Evolutionary conservation across 805 yeast genomes (phyloP), one percentile per base, ranked within the genome.

Genomic region (Zygoascus tannicola): DNA sequence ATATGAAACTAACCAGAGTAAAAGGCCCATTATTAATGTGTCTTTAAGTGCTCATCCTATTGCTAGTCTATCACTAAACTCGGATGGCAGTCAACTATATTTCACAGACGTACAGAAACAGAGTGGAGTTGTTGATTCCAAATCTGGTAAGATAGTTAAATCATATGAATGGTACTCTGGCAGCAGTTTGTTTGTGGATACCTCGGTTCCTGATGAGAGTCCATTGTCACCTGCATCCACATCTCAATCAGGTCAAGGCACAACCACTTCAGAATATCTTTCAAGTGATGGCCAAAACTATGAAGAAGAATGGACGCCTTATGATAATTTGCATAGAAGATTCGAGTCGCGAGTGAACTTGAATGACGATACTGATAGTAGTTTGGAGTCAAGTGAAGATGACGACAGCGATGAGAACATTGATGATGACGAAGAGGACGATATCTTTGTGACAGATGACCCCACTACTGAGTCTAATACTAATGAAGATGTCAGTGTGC

Each of bases 1-100:
- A 33, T 87, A 87, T 58, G 80, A 81, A 48, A 79, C 94, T 3
- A 33, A 22, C 16, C 19, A 16, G 14, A 35, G 50, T n/a, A 41
- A 43, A 15, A 32, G 50, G 34, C 52, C 56, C 2, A 28, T 52
- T 7, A 19, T 46, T 34, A 48, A 40, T 18, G 38, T 52, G 1
- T 28, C 21, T 2, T 43, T 49, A 12, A 40, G 46, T 26, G 38
- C 37, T n/a, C 51, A 52, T 40, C 56, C 56, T 26, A 30, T 52
- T 14, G 42, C 39, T 3, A 50, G 40, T 30, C 19, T 52, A 5
- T 37, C 41, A 36, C 15, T 39, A 21, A 44, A 37, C 22, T 26
- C 19, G 2, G 23, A 18, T 18, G 40, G 32, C 5, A 18, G 30
- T 14, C 35, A 44, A 10, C 32, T 51, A 5, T 14, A 41, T 20